Conservation (phyloP, 306 rosid genomes). For the Inga leiocalycina region DNA sequence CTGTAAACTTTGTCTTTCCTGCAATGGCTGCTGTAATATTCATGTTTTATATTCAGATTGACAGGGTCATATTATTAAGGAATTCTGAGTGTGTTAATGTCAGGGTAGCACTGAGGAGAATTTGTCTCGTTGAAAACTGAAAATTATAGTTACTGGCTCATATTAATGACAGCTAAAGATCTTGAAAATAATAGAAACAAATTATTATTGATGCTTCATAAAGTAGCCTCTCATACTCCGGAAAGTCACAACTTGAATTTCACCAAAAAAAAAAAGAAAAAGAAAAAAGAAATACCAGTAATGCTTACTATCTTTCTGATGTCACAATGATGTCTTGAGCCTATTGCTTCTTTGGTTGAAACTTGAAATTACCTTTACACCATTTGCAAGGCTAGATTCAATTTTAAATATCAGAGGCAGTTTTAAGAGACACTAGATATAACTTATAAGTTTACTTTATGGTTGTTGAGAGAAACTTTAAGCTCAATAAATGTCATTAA, state of each 20-base stretch:
- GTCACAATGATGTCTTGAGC: not conserved
- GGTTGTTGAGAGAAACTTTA: not conserved
- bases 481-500: not conserved
- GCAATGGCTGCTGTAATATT: constrained; percentile 14
- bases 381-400: not conserved
- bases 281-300: not conserved
- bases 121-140: not conserved
- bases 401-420: not conserved
- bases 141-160: not conserved
- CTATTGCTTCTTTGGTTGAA: not conserved
- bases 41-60: not conserved
- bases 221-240: not conserved
- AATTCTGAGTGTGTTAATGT: not conserved
- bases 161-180: not conserved
- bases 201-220: not conserved
- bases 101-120: not conserved
- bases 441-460: not conserved
- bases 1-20: not conserved
- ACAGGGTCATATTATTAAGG: not conserved
- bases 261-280: no score
- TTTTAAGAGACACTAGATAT: not conserved
- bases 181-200: not conserved
- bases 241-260: not conserved
- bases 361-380: not conserved
- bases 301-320: not conserved